Base-by-base conservation (phyloP, 352 stramenopile genomes). In the Globisporangium camurandrum region DNA sequence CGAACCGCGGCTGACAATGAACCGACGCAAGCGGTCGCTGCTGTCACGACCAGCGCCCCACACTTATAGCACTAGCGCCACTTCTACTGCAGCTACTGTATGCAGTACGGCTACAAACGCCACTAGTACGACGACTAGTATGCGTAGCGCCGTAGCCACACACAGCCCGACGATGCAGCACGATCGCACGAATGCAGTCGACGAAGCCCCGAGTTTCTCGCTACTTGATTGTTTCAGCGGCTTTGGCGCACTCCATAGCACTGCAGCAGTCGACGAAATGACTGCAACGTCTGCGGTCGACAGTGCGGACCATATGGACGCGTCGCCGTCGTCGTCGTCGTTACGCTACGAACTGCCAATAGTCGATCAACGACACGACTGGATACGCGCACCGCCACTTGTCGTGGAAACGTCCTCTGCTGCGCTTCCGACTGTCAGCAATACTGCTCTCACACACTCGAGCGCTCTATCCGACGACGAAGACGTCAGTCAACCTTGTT, bases 401-500 rank as follows among this genome's bases (percentile, higher is more conserved):
- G 31, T 27, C n/a, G 16, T 17, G 12, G 23, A 10, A 22, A 33
- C 22, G n/a, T 31, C 31, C 33, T 6, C 26, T 34, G 31, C 20
- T 17, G 26, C 49, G n/a, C n/a, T n/a, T n/a, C n/a, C n/a, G n/a
- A n/a, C n/a, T n/a, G n/a, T n/a, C n/a, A n/a, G n/a, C n/a, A n/a
- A n/a, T n/a, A n/a, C n/a, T n/a, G n/a, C n/a, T n/a, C n/a, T n/a
- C n/a, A n/a, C n/a, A n/a, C n/a, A n/a, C n/a, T n/a, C n/a, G n/a
- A 33, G 19, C 16, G 33, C 44, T 19, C 24, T 45, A 23, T 28
- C 27, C 7, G 34, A 50, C 31, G 23, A 49, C 9, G 51, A 57
- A 17, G 45, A 59, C 26, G 48, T 56, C 46, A 63, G 75, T 12
- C 63, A 75, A 46, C 71, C 71, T 11, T 73, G 62, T 27, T 84